Conservation (phyloP, 805 yeast genomes). For the Brettanomyces anomalus region DNA sequence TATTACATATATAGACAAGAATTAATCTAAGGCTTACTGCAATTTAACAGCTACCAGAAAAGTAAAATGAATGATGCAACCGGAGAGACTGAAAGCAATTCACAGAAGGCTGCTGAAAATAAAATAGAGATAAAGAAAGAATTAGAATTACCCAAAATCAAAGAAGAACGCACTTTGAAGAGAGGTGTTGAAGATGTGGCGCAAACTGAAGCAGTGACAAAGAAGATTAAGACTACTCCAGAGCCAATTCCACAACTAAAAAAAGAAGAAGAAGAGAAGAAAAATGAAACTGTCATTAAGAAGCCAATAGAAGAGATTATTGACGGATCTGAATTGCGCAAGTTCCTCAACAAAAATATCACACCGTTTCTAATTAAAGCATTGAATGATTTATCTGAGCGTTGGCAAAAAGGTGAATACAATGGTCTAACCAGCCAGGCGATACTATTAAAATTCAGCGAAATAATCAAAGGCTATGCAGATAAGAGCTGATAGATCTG, state of each 20-base stretch:
- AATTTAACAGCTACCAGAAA: too few relatives aligned
- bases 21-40: too few relatives aligned
- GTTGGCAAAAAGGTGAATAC: slow-evolving; percentile 15
- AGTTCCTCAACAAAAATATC: slow-evolving; percentile 38
- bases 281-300: slow-evolving; percentile 8
- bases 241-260: slow-evolving; percentile 17
- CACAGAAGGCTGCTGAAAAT: too few relatives aligned
- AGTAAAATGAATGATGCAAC: too few relatives aligned
- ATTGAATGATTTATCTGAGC: slow-evolving; percentile 22
- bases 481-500: slow-evolving; percentile 1
- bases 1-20: too few relatives aligned
- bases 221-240: slow-evolving; percentile 5
- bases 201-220: background rate
- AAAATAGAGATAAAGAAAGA: too few relatives aligned
- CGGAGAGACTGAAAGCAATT: too few relatives aligned
- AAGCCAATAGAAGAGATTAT: slow-evolving; percentile 31
- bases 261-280: background rate
- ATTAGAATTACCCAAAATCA: too few relatives aligned
- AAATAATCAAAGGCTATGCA: slow-evolving; percentile 6
- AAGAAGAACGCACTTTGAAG: too few relatives aligned
- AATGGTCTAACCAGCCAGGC: background rate
- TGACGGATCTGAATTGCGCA: slow-evolving; percentile 45
- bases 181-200: background rate
- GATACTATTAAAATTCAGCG: slow-evolving; percentile 9
- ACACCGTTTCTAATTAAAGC: slow-evolving; percentile 38